Conservation (phyloP, 2,329 filamentous ascomycete genomes). For the Orbilia oligospora region DNA sequence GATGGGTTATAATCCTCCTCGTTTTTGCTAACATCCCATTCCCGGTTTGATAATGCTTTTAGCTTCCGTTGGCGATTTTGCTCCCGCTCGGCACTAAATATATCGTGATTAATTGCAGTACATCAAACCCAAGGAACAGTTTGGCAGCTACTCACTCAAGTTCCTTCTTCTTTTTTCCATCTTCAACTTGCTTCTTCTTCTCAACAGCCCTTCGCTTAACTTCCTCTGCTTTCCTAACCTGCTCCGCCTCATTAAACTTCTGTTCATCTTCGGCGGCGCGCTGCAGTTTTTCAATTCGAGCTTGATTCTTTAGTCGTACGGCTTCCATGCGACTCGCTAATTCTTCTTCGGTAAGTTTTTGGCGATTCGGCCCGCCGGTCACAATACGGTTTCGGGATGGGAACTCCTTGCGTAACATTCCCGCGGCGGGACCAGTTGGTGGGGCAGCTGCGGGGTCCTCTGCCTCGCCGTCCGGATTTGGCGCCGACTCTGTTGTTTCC, state of each 20-base stretch:
- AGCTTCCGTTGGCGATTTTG: conserved; percentile 75
- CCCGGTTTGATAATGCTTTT: conserved; percentile 72
- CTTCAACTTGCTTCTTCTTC: conserved; percentile 70
- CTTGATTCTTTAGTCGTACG: conserved; percentile 63
- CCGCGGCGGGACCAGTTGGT: conserved; percentile 45
- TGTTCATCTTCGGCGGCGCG: conserved; percentile 68
- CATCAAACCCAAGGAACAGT: not conserved
- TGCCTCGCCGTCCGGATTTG: conserved; percentile 26
- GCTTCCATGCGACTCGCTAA: conserved; percentile 74
- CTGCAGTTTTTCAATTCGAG: conserved; percentile 63
- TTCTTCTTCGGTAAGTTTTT: conserved; percentile 72
- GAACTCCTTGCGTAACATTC: conserved; percentile 46
- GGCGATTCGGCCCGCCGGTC: conserved; percentile 45
- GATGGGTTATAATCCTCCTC: conserved; percentile 65
- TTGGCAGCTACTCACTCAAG: conserved; percentile 68
- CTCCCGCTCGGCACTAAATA: conserved; percentile 73
- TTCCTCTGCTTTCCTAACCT: conserved; percentile 74
- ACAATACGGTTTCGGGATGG: conserved; percentile 43
- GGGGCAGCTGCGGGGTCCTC: conserved; percentile 22
- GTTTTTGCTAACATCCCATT: conserved; percentile 75
- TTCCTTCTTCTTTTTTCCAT: conserved; percentile 71
- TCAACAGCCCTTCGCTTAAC: conserved; percentile 74
- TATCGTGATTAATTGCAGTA: conserved; percentile 11
- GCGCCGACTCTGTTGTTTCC: conserved; percentile 19
- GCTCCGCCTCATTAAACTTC: conserved; percentile 74